These are phyloP conservation scores for Colletotrichum cereale DNA, from an alignment of 2,329 filamentous ascomycete genomes.

Conservation along the genomic window DNA sequence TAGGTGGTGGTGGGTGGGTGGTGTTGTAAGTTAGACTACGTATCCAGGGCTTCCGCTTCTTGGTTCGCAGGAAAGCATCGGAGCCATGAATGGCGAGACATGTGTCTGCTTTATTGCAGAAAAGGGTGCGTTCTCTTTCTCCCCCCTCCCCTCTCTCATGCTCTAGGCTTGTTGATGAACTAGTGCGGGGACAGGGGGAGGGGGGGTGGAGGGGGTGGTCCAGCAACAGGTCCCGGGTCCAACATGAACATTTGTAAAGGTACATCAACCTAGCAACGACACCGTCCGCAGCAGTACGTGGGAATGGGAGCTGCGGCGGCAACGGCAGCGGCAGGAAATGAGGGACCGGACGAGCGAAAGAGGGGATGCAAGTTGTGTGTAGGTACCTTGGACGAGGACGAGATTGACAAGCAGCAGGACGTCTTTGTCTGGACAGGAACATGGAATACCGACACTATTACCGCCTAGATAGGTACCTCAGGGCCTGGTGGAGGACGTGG, in stretches of 20 bases:
- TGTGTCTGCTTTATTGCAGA: conserved; percentile 74
- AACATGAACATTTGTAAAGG: conserved; percentile 36
- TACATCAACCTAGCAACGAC: conserved; percentile 32
- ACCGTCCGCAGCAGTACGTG: conserved; percentile 22
- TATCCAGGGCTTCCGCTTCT: conserved; percentile 55
- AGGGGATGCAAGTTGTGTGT: conserved; percentile 44
- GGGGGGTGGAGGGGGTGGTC: conserved; percentile 34
- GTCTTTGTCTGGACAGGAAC: conserved; percentile 22
- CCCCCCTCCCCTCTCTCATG: background rate
- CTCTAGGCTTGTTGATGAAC: conserved; percentile 30
- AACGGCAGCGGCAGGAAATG: conserved; percentile 47
- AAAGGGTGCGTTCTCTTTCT: conserved; percentile 43
- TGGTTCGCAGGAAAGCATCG: conserved; percentile 57
- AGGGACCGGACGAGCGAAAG: conserved; percentile 44
- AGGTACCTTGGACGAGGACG: conserved; percentile 45
- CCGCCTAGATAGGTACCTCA: background rate
- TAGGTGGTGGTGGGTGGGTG: conserved; percentile 48
- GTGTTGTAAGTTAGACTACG: conserved; percentile 61
- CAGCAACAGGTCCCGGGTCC: conserved; percentile 31
- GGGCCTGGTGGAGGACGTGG: conserved; percentile 2
- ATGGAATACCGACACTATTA: background rate
- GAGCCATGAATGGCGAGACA: conserved; percentile 70
- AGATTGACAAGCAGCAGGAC: conserved; percentile 15
- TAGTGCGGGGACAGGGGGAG: conserved; percentile 38
- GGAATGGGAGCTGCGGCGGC: conserved; percentile 36